Base-by-base conservation (phyloP, 208 protist genomes). In the Trypanosoma grayi region DNA sequence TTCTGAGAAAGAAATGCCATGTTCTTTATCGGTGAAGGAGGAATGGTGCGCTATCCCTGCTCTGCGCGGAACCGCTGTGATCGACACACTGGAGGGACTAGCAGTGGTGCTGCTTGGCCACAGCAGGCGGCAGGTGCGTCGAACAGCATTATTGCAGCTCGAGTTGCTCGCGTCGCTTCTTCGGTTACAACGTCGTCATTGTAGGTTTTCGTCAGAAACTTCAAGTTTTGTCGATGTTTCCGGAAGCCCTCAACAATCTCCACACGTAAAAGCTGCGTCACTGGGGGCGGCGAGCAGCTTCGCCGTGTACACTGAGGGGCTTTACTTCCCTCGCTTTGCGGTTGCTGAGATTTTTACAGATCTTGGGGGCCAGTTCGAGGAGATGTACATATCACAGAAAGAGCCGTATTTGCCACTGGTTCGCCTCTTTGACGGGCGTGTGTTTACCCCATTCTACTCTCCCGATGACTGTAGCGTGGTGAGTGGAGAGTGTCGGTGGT, bases 71-170 rank as follows among this genome's bases (percentile, higher is more conserved):
- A 28, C 33, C 0, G 25, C 57, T 20, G 27, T 72, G 2, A 55
- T 72, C 18, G 66, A 72, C 34, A 37, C 41, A 31, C 20, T 72
- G 27, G 66, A 72, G 30, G 58, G 57, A 16, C 41, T 72, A 27
- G 24, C 57, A 3, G 40, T 72, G 0, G 51, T 65, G 2, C 27
- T 72, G 13, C 43, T 72, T n/a, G 56, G 66, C 6, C 66, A 72
- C 34, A 18, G 28, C 1, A 48, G 31, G 22, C 14, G 28, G 9
- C 14, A 31, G 4, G 52, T 72, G 25, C 56, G 66, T 18, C 58
- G 20, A 31, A 28, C 9, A 4, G 66, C 57, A 9, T 44, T 72
- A 25, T 9, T 24, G 14, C 48, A 54, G 18, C 31, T 72, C 6
- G 66, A 65, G 20, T 57, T 58, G 40, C 16, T 72, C 22, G 20